A percentile compares a stretch with the other conserved stretches of the same genome.
Conservation (phyloP, 2,329 filamentous ascomycete genomes). For the Colletotrichum spinosum region DNA sequence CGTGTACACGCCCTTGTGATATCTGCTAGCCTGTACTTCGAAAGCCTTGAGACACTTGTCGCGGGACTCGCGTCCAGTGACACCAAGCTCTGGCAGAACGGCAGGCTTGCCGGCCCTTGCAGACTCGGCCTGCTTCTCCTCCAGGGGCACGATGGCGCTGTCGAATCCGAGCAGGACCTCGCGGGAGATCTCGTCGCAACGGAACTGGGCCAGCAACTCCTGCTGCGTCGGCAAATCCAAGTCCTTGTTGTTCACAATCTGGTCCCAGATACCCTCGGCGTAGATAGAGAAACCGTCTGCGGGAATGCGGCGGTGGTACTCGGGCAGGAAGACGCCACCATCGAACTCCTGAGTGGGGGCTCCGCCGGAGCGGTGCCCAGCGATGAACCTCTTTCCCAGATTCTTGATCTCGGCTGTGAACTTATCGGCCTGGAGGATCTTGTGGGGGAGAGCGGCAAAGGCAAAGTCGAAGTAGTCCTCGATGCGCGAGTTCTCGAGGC, state of each 20-base stretch:
- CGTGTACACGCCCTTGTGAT: slow-evolving; percentile 95
- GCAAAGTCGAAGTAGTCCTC: slow-evolving; percentile 99
- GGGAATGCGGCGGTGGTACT: slow-evolving; percentile 95
- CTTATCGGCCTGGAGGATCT: slow-evolving; percentile 93
- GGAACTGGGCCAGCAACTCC: slow-evolving; percentile 94
- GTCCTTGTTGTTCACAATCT: slow-evolving; percentile 99
- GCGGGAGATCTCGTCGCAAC: slow-evolving; percentile 94
- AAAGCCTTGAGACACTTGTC: slow-evolving; percentile 83
- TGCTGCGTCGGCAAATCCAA: slow-evolving; percentile 96
- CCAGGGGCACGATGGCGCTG: slow-evolving; percentile 81
- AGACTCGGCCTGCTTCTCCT: slow-evolving; percentile 85
- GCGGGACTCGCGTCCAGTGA: slow-evolving; percentile 78
- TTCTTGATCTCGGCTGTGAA: slow-evolving; percentile 85
- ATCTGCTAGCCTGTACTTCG: slow-evolving; percentile 89
- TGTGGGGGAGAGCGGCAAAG: slow-evolving; percentile 95
- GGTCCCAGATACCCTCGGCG: slow-evolving; percentile 94
- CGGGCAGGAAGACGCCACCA: slow-evolving; percentile 87
- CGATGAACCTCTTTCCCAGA: slow-evolving; percentile 83
- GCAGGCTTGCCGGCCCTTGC: slow-evolving; percentile 77
- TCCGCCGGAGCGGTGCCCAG: slow-evolving; percentile 80
- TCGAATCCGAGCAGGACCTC: slow-evolving; percentile 91
- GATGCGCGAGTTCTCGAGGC: slow-evolving; percentile 88
- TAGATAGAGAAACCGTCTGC: slow-evolving; percentile 97
- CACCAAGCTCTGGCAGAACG: slow-evolving; percentile 81
- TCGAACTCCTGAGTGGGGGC: slow-evolving; percentile 75